Percentiles rank a stretch among this genome's conserved stretches.
Conservation (phyloP, 2,329 filamentous ascomycete genomes). For the Talaromyces sp. region DNA sequence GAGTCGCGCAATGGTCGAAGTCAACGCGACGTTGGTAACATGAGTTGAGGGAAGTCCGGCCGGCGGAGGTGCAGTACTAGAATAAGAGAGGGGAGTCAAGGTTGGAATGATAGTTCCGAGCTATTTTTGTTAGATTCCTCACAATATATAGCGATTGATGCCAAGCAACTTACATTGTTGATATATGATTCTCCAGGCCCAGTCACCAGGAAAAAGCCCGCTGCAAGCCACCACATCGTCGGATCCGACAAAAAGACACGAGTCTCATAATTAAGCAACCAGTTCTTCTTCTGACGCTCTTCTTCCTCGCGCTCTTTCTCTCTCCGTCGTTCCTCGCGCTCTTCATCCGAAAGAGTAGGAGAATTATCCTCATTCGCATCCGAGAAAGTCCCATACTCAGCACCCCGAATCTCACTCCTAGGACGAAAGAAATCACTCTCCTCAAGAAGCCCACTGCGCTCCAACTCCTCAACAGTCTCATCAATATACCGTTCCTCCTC, state of each 20-base stretch:
- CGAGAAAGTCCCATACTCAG: slow-evolving; percentile 45
- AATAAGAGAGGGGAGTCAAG: slow-evolving; percentile 67
- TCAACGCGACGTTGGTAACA: slow-evolving; percentile 87
- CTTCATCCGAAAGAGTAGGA: slow-evolving; percentile 43
- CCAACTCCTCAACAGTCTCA: slow-evolving; percentile 85
- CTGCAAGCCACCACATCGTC: slow-evolving; percentile 94
- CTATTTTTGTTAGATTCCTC: no score
- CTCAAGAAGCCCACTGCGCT: slow-evolving; percentile 76
- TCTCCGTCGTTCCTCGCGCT: slow-evolving; percentile 40
- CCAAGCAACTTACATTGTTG: slow-evolving; percentile 66
- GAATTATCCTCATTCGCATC: slow-evolving; percentile 41
- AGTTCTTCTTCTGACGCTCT: slow-evolving; percentile 76
- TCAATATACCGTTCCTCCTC: slow-evolving; percentile 74
- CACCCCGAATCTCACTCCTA: slow-evolving; percentile 46
- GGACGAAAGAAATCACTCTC: slow-evolving; percentile 72
- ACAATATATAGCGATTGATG: no score
- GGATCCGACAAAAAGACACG: slow-evolving; percentile 79
- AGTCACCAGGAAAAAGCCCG: slow-evolving; percentile 88
- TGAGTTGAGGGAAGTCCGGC: slow-evolving; percentile 75
- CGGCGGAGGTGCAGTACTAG: slow-evolving; percentile 49
- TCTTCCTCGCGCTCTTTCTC: slow-evolving; percentile 54
- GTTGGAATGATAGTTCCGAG: slow-evolving; percentile 91
- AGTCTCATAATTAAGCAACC: slow-evolving; percentile 90
- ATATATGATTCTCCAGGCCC: slow-evolving; percentile 97
- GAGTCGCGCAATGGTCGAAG: slow-evolving; percentile 88